A percentile compares a stretch with the other conserved stretches of the same genome.
phyloP scores from a whole-genome alignment of 2,329 filamentous ascomycete species.

The Neonectria hederae region DNA sequence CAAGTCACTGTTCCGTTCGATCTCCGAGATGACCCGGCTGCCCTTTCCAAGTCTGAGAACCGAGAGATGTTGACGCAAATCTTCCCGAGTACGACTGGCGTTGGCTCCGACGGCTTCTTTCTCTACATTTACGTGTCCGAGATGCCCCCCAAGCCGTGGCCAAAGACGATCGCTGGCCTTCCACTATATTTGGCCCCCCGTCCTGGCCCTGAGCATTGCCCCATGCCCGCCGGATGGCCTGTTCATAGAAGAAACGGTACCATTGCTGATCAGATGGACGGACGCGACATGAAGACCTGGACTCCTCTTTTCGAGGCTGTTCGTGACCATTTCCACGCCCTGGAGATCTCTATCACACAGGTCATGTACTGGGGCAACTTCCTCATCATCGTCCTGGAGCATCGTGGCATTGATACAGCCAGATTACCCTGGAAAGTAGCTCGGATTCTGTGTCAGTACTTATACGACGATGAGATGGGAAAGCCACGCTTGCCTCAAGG shows the following conservation, averaged over 20 bases:
- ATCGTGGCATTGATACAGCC: not conserved
- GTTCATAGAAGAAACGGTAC: slow-evolving; percentile 1
- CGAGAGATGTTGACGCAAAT: not conserved
- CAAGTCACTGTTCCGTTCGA: not conserved
- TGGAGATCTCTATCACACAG: slow-evolving; percentile 7
- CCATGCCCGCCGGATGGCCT: not conserved
- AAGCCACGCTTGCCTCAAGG: not conserved
- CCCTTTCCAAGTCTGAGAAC: not conserved
- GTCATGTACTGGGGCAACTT: slow-evolving; percentile 8
- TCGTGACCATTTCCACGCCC: slow-evolving; percentile 1
- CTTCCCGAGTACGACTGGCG: not conserved
- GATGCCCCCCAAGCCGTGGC: slow-evolving; percentile 16
- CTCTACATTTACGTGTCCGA: not conserved
- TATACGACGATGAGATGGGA: slow-evolving; percentile 9
- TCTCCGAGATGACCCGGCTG: not conserved
- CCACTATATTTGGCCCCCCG: not conserved
- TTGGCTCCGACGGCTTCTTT: not conserved
- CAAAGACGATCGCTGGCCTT: slow-evolving; percentile 8
- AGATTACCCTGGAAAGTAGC: not conserved
- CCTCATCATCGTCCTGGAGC: not conserved
- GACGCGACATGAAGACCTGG: not conserved
- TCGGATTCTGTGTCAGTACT: not conserved
- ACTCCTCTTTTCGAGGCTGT: not conserved
- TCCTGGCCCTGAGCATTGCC: not conserved
- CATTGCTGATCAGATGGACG: slow-evolving; percentile 1